A percentile compares a stretch with the other conserved stretches of the same genome.
Evolutionary conservation across 1,139 yeast genomes (phyloP).

Genomic region (Pneumocystis canis): DNA sequence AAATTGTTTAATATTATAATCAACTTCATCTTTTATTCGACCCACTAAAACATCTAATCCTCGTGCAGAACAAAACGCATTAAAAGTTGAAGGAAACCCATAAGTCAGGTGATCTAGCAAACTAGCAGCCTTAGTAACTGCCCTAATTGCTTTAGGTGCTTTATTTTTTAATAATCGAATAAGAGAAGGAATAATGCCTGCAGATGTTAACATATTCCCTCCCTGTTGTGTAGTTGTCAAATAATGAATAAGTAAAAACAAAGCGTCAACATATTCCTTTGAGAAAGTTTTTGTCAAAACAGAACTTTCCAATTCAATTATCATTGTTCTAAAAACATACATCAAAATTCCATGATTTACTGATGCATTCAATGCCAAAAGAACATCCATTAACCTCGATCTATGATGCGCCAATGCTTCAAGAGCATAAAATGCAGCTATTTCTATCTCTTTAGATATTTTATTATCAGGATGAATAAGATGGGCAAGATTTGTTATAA

Average conservation of each 20-base stretch:
- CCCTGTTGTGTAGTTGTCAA: conserved; percentile 11
- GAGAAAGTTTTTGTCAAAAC: conserved; percentile 18
- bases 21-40: conserved; percentile 43
- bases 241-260: conserved; percentile 19
- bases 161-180: conserved; percentile 45
- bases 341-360: conserved; percentile 73
- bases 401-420: conserved; percentile 58
- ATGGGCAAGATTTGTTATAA: conserved; percentile 57
- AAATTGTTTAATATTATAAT: conserved; percentile 32
- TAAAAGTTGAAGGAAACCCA: conserved; percentile 36
- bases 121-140: conserved; percentile 41
- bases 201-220: conserved; percentile 26
- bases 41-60: conserved; percentile 55
- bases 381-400: conserved; percentile 61
- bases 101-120: conserved; percentile 42
- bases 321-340: conserved; percentile 51
- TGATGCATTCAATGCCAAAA: conserved; percentile 77
- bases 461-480: conserved; percentile 48
- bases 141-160: conserved; percentile 20
- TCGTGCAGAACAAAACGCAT: conserved; percentile 46
- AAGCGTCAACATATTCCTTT: conserved; percentile 11
- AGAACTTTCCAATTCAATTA: conserved; percentile 33
- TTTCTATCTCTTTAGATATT: conserved; percentile 36
- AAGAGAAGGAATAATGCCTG: conserved; percentile 59
- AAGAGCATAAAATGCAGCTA: conserved; percentile 51